A percentile compares a stretch with the other conserved stretches of the same genome.
Conservation (phyloP, 2,329 filamentous ascomycete genomes). For the Eurotiales sp. region DNA sequence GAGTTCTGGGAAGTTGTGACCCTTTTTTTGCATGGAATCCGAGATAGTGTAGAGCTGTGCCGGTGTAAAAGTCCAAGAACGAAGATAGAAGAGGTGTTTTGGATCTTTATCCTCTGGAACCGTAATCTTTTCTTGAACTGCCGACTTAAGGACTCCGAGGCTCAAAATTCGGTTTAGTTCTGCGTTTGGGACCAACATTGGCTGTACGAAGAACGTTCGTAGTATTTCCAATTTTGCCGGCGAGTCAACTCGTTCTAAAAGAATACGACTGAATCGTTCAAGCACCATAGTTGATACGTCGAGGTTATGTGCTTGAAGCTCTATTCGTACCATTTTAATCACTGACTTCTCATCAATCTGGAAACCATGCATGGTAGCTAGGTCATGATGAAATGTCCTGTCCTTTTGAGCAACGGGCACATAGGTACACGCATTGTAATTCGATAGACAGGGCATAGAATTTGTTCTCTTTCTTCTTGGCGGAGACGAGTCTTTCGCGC, state of each 20-base stretch:
- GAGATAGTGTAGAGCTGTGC: background rate
- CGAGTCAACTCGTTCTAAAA: background rate
- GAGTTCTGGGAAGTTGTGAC: background rate
- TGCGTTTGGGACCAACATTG: background rate
- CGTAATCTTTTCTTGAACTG: background rate
- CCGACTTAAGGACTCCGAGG: background rate
- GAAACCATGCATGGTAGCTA: too few relatives aligned
- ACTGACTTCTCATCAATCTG: too few relatives aligned
- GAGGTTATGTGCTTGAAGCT: slow-evolving; percentile 18
- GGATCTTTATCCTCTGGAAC: background rate
- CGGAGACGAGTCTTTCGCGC: too few relatives aligned
- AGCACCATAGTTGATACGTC: background rate
- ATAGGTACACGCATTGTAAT: too few relatives aligned
- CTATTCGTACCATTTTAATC: too few relatives aligned
- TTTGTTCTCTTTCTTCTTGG: too few relatives aligned
- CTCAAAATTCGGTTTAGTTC: background rate
- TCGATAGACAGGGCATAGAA: too few relatives aligned
- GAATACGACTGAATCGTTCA: background rate
- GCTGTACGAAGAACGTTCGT: background rate
- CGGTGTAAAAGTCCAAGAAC: background rate
- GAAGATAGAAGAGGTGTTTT: background rate
- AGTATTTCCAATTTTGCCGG: background rate
- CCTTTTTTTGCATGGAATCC: background rate
- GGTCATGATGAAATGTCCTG: too few relatives aligned
- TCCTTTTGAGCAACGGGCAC: too few relatives aligned